A percentile compares a stretch with the other conserved stretches of the same genome.
Conservation (phyloP, 2,329 filamentous ascomycete genomes). For the Diaporthe nobilis region DNA sequence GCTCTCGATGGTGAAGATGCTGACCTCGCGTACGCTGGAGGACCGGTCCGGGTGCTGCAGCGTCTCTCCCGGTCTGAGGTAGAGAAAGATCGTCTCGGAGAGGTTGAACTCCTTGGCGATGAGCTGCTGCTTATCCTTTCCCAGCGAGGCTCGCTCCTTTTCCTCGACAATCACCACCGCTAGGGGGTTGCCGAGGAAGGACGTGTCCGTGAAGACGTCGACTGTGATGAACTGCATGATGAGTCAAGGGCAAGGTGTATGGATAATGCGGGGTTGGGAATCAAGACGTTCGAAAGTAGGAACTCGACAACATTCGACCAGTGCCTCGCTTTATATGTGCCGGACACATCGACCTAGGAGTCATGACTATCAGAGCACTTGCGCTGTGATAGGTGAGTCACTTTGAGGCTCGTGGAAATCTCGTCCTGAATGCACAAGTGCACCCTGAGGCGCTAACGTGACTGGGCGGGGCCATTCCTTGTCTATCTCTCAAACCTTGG, state of each 20-base stretch:
- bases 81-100: slow-evolving; percentile 75
- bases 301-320: background rate
- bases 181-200: slow-evolving; percentile 71
- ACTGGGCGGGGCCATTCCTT: slow-evolving; percentile 23
- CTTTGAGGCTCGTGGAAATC: background rate
- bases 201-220: slow-evolving; percentile 69
- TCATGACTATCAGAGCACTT: background rate
- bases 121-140: slow-evolving; percentile 67
- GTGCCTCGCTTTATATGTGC: background rate
- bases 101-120: slow-evolving; percentile 76
- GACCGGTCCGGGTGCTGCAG: slow-evolving; percentile 44
- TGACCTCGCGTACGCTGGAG: slow-evolving; percentile 59
- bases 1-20: slow-evolving; percentile 69
- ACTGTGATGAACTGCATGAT: slow-evolving; percentile 65
- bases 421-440: slow-evolving; percentile 25
- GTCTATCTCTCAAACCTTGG: slow-evolving; percentile 26
- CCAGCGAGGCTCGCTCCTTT: slow-evolving; percentile 54
- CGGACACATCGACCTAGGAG: background rate
- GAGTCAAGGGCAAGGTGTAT: background rate
- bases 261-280: background rate
- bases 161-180: slow-evolving; percentile 69
- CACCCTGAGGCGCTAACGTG: slow-evolving; percentile 26
- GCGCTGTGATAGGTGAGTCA: slow-evolving; percentile 24
- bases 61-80: slow-evolving; percentile 56
- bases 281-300: background rate